These are phyloP conservation scores for Uncinocarpus reesii DNA, from an alignment of 2,329 filamentous ascomycete genomes.

Conservation along the genomic window DNA sequence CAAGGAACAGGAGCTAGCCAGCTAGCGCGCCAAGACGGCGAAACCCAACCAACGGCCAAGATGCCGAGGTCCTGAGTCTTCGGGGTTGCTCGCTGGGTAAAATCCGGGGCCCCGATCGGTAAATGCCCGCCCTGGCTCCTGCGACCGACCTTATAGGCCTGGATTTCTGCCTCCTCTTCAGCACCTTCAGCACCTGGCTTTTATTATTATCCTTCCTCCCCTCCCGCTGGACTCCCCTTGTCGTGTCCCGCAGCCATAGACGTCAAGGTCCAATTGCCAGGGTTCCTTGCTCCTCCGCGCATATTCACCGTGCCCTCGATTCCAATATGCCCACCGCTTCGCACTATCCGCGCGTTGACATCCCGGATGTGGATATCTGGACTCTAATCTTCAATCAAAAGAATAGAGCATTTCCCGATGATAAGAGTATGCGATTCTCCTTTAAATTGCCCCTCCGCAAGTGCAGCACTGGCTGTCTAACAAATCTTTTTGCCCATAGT, in stretches of 20 bases:
- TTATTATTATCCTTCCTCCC: not conserved
- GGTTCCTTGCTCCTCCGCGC: slow-evolving; percentile 7
- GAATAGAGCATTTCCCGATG: slow-evolving; percentile 54
- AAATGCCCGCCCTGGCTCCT: not conserved
- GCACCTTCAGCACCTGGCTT: not conserved
- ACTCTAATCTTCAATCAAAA: slow-evolving; percentile 63
- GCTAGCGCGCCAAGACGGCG: slow-evolving; percentile 11
- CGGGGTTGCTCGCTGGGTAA: not conserved
- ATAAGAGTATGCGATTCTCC: slow-evolving; percentile 50
- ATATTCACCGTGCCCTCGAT: not conserved
- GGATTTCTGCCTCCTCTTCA: not conserved
- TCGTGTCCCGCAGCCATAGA: not conserved
- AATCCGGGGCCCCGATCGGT: slow-evolving; percentile 6
- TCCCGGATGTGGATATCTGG: slow-evolving; percentile 72
- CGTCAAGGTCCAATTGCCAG: not conserved
- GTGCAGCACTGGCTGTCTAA: not conserved
- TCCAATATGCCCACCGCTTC: slow-evolving; percentile 60
- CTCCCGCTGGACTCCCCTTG: not conserved
- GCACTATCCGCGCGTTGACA: slow-evolving; percentile 51
- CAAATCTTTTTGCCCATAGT: slow-evolving; percentile 41
- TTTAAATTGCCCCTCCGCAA: not conserved
- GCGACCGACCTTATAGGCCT: not conserved
- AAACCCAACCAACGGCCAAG: slow-evolving; percentile 6
- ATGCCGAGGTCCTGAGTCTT: slow-evolving; percentile 11
- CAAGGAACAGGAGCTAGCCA: not conserved